Base-by-base conservation (phyloP, 345 rosid genomes). In the Mallotus nudiflorus region DNA sequence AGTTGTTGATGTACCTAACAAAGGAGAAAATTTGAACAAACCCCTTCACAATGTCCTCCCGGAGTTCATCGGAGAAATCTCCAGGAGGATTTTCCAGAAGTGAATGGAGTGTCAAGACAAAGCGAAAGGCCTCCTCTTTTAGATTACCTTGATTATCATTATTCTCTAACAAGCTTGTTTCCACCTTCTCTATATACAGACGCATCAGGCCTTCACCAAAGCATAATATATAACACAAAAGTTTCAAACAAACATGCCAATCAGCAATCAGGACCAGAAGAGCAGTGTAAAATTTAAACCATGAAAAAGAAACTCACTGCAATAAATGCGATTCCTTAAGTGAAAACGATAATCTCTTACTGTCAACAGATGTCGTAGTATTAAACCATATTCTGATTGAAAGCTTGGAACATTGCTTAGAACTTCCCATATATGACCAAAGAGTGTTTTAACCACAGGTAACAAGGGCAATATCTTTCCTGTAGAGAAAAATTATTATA, bases 61-160 rank as follows among this genome's bases (percentile, higher is more conserved):
- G 82, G 31, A 86, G 86, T 72, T 83, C 81, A 75, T 81, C 88
- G 4, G 91, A 83, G 68, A 88, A 84, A 85, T 90, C 96, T 77
- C 97, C 97, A 11, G 97, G 93, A 73, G 97, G 90, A 68, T 87
- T 90, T 78, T 90, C 97, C 44, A 90, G 70, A 73, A 91, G 93
- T 27, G 92, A 90, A n/a, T 88, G 92, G 62, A 94, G 87, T 13
- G 90, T 85, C 51, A 85, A 70, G 45, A 90, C 82, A 77, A 76
- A 61, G 52, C 96, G 96, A 71, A 86, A 91, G 29, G 80, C 86
- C 65, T 93, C 97, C 80, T 91, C 98, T 62, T 84, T 93, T 71
- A 80, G 83, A 85, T 70, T 77, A 80, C 76, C 76, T 44, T 83
- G 89, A 80, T 74, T 62, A 77, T 50, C 80, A 71, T 35, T 81